phyloP scores from a whole-genome alignment of 495 filamentous ascomycete genomes.

The Hyphodiscus hymeniophilus region DNA sequence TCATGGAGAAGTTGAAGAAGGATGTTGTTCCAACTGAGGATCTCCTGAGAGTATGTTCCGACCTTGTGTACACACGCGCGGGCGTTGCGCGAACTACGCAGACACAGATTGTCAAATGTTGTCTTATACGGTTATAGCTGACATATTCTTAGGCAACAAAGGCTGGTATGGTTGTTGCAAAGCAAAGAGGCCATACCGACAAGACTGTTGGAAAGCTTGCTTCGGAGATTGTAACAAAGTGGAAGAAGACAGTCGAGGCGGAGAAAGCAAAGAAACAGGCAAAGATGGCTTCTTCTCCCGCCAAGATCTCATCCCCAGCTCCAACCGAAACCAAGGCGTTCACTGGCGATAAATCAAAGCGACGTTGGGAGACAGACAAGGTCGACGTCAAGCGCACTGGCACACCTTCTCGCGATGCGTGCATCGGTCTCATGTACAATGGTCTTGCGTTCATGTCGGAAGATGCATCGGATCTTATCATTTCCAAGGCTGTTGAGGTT shows the following conservation, averaged over 20 bases:
- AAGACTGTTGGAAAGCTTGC: slow-evolving; percentile 68
- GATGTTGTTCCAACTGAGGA: slow-evolving; percentile 81
- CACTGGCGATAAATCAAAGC: slow-evolving; percentile 67
- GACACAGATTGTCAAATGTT: too few species aligned
- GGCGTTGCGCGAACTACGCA: too few species aligned
- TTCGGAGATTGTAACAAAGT: slow-evolving; percentile 75
- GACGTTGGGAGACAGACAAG: slow-evolving; percentile 71
- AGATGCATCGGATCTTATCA: slow-evolving; percentile 46
- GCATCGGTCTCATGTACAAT: slow-evolving; percentile 88
- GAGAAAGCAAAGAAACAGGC: slow-evolving; percentile 44
- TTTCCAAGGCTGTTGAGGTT: slow-evolving; percentile 60
- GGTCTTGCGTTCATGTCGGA: slow-evolving; percentile 55
- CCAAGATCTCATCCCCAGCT: slow-evolving; percentile 30
- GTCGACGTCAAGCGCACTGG: slow-evolving; percentile 63
- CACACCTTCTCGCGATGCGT: slow-evolving; percentile 66
- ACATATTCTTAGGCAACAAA: slow-evolving; percentile 58
- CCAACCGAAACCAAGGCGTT: slow-evolving; percentile 42
- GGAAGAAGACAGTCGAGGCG: slow-evolving; percentile 70
- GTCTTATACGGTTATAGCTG: background rate
- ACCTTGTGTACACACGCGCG: too few species aligned
- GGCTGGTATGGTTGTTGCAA: slow-evolving; percentile 83
- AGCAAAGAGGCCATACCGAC: slow-evolving; percentile 64
- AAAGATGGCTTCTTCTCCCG: slow-evolving; percentile 29
- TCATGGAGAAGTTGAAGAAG: slow-evolving; percentile 70
- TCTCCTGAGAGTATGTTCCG: slow-evolving; percentile 58